Conservation (phyloP, 176 grass and related monocot genomes). For the Alloteropsis semialata region DNA sequence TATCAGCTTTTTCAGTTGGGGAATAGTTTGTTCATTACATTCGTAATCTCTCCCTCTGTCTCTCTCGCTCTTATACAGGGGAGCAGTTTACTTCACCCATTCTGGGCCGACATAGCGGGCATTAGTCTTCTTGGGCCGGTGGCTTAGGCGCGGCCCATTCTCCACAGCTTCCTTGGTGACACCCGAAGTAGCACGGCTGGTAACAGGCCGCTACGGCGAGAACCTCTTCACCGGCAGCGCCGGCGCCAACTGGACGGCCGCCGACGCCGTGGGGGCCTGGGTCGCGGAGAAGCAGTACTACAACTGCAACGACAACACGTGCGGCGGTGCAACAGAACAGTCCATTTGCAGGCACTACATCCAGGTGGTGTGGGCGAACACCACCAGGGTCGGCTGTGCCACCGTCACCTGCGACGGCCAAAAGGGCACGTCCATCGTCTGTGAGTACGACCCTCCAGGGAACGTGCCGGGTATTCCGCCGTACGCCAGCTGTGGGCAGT, state of each 20-base stretch:
- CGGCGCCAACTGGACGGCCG: background rate
- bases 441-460: conserved; percentile 42
- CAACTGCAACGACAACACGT: conserved; percentile 23
- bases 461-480: conserved; percentile 38
- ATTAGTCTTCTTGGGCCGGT: no score
- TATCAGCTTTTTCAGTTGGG: no score
- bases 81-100: no score
- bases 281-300: conserved; percentile 35
- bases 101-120: no score
- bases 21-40: no score
- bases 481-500: background rate
- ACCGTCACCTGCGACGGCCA: background rate
- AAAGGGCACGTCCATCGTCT: conserved; percentile 27
- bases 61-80: no score
- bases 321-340: background rate
- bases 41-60: no score
- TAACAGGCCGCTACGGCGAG: conserved; percentile 56
- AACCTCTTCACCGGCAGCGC: conserved; percentile 49
- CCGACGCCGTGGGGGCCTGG: conserved; percentile 34
- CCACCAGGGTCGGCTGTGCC: conserved; percentile 43
- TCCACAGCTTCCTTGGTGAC: no score
- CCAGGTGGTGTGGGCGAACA: conserved; percentile 52
- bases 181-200: no score
- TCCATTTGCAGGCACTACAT: conserved; percentile 36
- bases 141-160: no score